Evolutionary conservation across 2,329 filamentous ascomycete genomes (phyloP), one percentile per base, ranked within the genome.

Genomic region (Talaromyces sp.): DNA sequence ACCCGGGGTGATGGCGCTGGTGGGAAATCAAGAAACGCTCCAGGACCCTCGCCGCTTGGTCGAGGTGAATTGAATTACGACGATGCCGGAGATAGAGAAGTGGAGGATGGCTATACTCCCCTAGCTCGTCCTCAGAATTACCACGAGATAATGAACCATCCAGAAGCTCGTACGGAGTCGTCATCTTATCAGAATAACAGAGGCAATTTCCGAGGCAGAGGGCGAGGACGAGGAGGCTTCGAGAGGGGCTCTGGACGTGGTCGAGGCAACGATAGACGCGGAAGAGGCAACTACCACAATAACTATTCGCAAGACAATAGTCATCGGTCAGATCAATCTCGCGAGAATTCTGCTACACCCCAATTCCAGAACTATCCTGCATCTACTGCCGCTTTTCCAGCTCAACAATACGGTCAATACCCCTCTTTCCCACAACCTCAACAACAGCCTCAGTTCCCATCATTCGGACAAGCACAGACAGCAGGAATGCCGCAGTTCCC

Each of bases 81-180:
- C 59, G 86, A 91, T 57, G 86, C 90, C 56, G 81, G 82, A 28
- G 81, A 66, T 40, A n/a, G 9, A 28, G 17, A 33, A 8, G 68
- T 62, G n/a, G 73, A 78, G 56, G 74, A 78, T 59, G 74, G 73
- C 0, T 93, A 93, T 70, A 87, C 84, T 62, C 87, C 88, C 5
- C 78, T 93, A 17, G 73, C 86, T 19, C 79, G 89, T 17, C 89
- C 89, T 1, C 78, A 81, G 17, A 86, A 86, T 51, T 84, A 87
- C 63, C 73, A 80, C 65, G 70, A 80, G 70, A 71, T 79, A 67
- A 73, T 81, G 77, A 66, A 75, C 17, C 60, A 64, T 17, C 68
- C 70, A 41, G 71, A 76, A 60, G 66, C 70, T 7, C 71, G 73
- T 15, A 63, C 72, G 21, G 73, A 76, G 65, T 66, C 63, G 33